Evolutionary conservation across 345 rosid species (phyloP).

Genomic region (Gossypium turneri): DNA sequence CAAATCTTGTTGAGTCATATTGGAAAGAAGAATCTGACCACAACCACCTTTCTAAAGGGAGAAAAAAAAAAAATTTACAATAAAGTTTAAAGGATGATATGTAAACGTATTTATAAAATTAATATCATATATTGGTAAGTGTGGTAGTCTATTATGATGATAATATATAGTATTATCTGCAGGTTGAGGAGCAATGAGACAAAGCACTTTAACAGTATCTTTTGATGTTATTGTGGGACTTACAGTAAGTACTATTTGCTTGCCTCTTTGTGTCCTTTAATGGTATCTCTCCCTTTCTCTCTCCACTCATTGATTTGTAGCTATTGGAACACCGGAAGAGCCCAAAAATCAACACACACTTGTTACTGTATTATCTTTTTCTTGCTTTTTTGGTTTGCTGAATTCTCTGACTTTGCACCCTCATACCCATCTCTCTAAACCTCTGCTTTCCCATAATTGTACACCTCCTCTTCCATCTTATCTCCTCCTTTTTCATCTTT

Average conservation of each 20-base stretch:
- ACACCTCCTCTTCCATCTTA: not conserved
- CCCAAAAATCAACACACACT: constrained; percentile 16
- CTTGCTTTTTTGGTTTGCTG: not conserved
- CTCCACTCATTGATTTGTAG: constrained; percentile 16
- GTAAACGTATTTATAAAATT: too few species aligned
- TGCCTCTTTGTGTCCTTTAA: not conserved
- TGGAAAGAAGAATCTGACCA: constrained; percentile 13
- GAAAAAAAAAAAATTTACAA: too few species aligned
- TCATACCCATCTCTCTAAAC: not conserved
- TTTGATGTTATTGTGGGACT: too few species aligned
- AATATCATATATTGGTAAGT: too few species aligned
- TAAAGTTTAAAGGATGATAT: too few species aligned
- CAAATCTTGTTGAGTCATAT: not conserved
- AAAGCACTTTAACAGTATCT: too few species aligned
- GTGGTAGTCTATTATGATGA: not conserved
- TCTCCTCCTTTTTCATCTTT: constrained; percentile 10
- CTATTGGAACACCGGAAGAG: constrained; percentile 10
- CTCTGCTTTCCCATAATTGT: constrained; percentile 14
- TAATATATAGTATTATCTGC: not conserved
- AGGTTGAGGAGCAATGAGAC: not conserved
- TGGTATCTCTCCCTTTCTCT: not conserved
- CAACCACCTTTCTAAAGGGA: not conserved
- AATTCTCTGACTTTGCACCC: constrained; percentile 11
- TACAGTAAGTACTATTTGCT: too few species aligned
- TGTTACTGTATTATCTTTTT: not conserved